Evolutionary conservation across 148 eudicot species (phyloP).

Genomic region (Nepenthes mirabilis): DNA sequence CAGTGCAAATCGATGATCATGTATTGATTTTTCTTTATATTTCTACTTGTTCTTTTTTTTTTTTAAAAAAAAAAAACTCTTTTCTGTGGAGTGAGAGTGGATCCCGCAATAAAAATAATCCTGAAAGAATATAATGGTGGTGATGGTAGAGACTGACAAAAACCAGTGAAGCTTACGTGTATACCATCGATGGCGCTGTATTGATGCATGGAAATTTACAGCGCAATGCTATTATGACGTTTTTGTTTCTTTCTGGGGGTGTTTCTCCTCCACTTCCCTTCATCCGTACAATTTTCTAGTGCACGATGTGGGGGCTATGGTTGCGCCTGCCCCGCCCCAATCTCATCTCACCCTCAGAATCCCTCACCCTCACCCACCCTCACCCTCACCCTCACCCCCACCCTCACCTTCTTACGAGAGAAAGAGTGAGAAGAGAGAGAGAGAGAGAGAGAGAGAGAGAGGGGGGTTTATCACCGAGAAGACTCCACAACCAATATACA

Average conservation of each 20-base stretch:
- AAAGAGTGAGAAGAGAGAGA: background rate
- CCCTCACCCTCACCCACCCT: background rate
- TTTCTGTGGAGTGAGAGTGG: no score
- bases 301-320: background rate
- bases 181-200: background rate
- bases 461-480: background rate
- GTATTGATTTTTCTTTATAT: no score
- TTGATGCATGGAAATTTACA: conserved; percentile 15
- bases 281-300: background rate
- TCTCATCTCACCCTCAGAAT: background rate
- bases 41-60: no score
- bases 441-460: no score
- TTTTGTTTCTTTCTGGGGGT: conserved; percentile 26
- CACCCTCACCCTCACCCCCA: background rate
- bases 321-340: background rate
- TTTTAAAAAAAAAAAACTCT: no score
- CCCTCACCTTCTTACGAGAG: background rate
- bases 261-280: conserved; percentile 14
- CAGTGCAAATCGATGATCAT: no score
- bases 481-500: background rate
- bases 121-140: background rate
- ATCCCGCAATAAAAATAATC: no score
- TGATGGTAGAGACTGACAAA: conserved; percentile 1
- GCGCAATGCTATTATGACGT: conserved; percentile 12
- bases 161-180: background rate